These are phyloP conservation scores for Boletus rubropictus DNA, from an alignment of 768 basidiomycete species.

Conservation along the genomic window DNA sequence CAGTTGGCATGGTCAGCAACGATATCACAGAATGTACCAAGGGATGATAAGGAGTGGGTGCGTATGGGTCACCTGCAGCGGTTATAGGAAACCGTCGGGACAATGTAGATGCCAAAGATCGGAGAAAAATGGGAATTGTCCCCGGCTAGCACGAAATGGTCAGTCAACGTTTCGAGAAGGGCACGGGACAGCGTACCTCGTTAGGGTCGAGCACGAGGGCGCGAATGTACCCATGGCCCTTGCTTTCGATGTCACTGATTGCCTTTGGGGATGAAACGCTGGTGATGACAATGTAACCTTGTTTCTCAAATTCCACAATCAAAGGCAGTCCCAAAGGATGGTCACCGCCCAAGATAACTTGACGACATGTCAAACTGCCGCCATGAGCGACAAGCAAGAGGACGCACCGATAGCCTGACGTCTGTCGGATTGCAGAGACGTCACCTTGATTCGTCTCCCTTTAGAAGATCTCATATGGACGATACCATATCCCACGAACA, in stretches of 20 bases:
- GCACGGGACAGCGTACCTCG: constrained; percentile 44
- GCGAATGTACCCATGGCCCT: constrained; percentile 69
- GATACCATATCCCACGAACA: constrained; percentile 53
- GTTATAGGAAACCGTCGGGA: constrained; percentile 79
- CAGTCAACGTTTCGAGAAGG: not conserved
- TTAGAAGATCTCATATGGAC: constrained; percentile 20
- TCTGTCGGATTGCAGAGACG: constrained; percentile 34
- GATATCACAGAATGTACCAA: constrained; percentile 78
- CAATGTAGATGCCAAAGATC: constrained; percentile 73
- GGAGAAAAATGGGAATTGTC: constrained; percentile 68
- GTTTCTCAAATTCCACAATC: constrained; percentile 65
- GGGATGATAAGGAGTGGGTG: constrained; percentile 55
- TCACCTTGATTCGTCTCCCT: constrained; percentile 18
- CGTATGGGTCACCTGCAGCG: constrained; percentile 75
- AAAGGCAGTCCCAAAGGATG: constrained; percentile 64
- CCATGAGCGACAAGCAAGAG: not conserved
- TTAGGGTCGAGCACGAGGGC: constrained; percentile 76
- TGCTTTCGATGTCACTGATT: constrained; percentile 57
- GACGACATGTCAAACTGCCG: constrained; percentile 2
- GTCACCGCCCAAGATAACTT: constrained; percentile 82
- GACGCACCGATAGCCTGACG: constrained; percentile 43
- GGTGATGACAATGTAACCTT: constrained; percentile 78
- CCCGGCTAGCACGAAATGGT: constrained; percentile 47
- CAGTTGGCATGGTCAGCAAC: constrained; percentile 52
- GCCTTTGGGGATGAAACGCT: constrained; percentile 69